These are phyloP conservation scores for Calonectria ilicicola DNA, from an alignment of 2,329 filamentous ascomycete genomes.

Conservation along the genomic window DNA sequence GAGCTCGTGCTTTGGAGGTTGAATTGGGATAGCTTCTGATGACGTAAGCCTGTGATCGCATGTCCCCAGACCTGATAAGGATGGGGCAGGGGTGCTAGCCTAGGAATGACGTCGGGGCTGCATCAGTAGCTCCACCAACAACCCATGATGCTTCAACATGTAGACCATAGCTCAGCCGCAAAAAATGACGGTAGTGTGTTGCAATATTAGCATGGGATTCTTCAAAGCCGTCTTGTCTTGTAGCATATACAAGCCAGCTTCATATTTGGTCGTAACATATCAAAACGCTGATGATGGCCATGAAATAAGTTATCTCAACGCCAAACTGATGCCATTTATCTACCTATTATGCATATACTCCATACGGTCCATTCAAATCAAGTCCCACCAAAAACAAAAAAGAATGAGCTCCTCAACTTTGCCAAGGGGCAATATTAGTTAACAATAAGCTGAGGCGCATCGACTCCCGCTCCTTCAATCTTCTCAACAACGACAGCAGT, in stretches of 20 bases:
- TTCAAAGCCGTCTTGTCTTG: too few species aligned
- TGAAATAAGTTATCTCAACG: not conserved
- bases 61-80: not conserved
- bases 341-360: not conserved
- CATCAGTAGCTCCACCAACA: not conserved
- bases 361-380: not conserved
- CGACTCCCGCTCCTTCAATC: conserved; percentile 53
- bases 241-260: too few species aligned
- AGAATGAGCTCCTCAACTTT: not conserved
- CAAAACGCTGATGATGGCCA: not conserved
- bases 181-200: too few species aligned
- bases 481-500: conserved; percentile 70
- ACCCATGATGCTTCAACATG: not conserved
- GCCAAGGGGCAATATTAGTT: not conserved
- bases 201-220: too few species aligned
- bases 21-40: conserved; percentile 34
- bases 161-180: too few species aligned
- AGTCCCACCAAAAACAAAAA: not conserved
- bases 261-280: too few species aligned
- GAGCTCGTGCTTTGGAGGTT: conserved; percentile 33
- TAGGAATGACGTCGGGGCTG: not conserved
- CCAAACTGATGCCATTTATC: not conserved
- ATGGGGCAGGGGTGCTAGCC: not conserved
- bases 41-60: conserved; percentile 37
- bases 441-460: conserved; percentile 42